phyloP scores from a whole-genome alignment of 495 filamentous ascomycete genomes.

The Cercophora newfieldiana region DNA sequence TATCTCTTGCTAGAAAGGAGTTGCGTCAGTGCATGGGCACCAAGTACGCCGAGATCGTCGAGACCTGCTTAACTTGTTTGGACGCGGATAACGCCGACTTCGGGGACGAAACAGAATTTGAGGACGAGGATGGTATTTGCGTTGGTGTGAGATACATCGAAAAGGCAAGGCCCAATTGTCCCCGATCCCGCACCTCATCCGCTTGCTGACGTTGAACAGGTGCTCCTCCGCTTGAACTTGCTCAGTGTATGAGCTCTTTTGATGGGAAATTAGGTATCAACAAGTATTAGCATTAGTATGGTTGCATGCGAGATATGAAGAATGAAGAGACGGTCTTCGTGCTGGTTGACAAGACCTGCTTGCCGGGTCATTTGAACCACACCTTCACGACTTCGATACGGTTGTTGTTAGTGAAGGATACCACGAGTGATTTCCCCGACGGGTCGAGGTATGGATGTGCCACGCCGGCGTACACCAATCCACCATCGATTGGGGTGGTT shows the following conservation, averaged over 20 bases:
- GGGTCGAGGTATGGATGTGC: slow-evolving; percentile 37
- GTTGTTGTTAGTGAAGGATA: slow-evolving; percentile 39
- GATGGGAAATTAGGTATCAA: neutral
- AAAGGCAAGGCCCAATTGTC: slow-evolving; percentile 11
- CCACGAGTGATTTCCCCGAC: slow-evolving; percentile 30
- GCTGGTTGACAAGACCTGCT: neutral
- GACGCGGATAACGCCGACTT: slow-evolving; percentile 50
- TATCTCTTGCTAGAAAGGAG: slow-evolving; percentile 38
- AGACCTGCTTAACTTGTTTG: slow-evolving; percentile 58
- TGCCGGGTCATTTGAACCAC: slow-evolving; percentile 7
- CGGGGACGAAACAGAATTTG: slow-evolving; percentile 45
- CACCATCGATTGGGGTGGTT: slow-evolving; percentile 29
- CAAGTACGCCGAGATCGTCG: slow-evolving; percentile 49
- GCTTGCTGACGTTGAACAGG: neutral
- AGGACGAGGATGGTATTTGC: slow-evolving; percentile 51
- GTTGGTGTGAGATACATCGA: slow-evolving; percentile 56
- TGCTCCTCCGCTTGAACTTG: neutral
- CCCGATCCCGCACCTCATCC: neutral
- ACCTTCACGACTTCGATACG: slow-evolving; percentile 34
- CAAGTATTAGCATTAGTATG: neutral
- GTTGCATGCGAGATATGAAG: neutral
- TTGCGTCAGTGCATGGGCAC: slow-evolving; percentile 52
- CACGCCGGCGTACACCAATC: slow-evolving; percentile 37
- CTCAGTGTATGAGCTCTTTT: neutral
- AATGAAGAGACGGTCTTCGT: neutral